Conservation (phyloP, 352 stramenopile genomes). For the Globisporangium uncinulatum region DNA sequence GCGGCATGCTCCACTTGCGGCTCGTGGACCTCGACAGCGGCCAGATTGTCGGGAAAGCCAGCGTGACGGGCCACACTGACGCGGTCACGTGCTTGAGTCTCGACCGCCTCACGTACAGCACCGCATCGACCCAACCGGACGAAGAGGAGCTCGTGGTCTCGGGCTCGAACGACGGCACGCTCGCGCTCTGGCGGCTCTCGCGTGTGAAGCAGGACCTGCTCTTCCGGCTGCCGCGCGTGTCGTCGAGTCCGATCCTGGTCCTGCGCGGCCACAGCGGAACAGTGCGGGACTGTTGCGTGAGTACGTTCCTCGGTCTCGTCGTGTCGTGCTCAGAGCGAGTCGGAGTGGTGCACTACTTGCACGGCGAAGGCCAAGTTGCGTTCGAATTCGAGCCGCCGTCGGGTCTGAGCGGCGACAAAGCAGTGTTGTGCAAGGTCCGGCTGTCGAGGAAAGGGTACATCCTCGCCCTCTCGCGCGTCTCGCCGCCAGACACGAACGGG, state of each 20-base stretch:
- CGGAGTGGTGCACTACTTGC: slow-evolving; percentile 66
- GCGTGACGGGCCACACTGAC: slow-evolving; percentile 64
- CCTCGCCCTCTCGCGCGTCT: slow-evolving; percentile 31
- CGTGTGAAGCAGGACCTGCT: slow-evolving; percentile 67
- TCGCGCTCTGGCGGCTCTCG: slow-evolving; percentile 70
- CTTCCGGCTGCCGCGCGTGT: slow-evolving; percentile 66
- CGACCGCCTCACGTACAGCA: slow-evolving; percentile 50
- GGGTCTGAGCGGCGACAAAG: slow-evolving; percentile 10
- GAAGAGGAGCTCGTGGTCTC: slow-evolving; percentile 75
- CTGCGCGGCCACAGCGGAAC: slow-evolving; percentile 49
- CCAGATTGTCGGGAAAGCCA: slow-evolving; percentile 77
- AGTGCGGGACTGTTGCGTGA: slow-evolving; percentile 62
- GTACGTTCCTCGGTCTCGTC: slow-evolving; percentile 53
- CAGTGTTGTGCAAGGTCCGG: slow-evolving; percentile 39
- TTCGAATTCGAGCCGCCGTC: slow-evolving; percentile 45
- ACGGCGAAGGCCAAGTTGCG: slow-evolving; percentile 65
- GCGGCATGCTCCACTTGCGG: slow-evolving; percentile 69
- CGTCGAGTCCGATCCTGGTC: slow-evolving; percentile 52
- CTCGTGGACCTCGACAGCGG: slow-evolving; percentile 78
- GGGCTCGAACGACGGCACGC: slow-evolving; percentile 56
- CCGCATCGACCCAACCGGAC: slow-evolving; percentile 31
- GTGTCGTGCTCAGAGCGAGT: slow-evolving; percentile 49
- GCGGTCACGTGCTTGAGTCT: slow-evolving; percentile 70
- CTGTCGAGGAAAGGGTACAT: slow-evolving; percentile 61
- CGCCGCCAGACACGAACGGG: background rate